Conservation (phyloP, 1,284 basidiomycete species). For the Apiotrichum mycotoxinovorans region DNA sequence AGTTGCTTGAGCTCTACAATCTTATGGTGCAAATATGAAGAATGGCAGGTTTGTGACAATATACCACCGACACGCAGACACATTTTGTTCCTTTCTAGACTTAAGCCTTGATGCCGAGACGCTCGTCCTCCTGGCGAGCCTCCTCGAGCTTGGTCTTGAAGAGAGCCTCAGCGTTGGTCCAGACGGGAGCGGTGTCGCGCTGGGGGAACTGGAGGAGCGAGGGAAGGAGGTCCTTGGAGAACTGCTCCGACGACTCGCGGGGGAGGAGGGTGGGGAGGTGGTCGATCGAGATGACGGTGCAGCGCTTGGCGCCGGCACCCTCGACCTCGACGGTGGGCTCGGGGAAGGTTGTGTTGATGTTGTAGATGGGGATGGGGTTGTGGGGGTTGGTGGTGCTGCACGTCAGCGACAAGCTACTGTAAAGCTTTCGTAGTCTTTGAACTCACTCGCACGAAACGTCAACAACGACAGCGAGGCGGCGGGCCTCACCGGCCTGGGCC, state of each 20-base stretch:
- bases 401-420: slow-evolving; percentile 1
- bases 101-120: slow-evolving; percentile 39
- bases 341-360: slow-evolving; percentile 91
- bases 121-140: slow-evolving; percentile 45
- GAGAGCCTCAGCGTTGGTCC: slow-evolving; percentile 84
- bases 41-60: not conserved
- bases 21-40: not conserved
- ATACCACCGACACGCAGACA: too few relatives aligned
- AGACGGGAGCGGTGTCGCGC: slow-evolving; percentile 67
- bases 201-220: slow-evolving; percentile 74
- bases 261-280: slow-evolving; percentile 90
- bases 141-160: slow-evolving; percentile 71
- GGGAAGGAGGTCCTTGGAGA: slow-evolving; percentile 84
- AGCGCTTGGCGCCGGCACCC: slow-evolving; percentile 57
- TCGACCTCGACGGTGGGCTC: slow-evolving; percentile 87
- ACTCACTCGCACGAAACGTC: slow-evolving; percentile 90
- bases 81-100: too few relatives aligned
- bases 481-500: slow-evolving; percentile 62
- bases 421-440: not conserved
- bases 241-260: slow-evolving; percentile 94
- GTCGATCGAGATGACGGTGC: slow-evolving; percentile 92
- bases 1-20: not conserved
- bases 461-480: slow-evolving; percentile 79
- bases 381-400: slow-evolving; percentile 85
- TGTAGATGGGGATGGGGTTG: slow-evolving; percentile 97